phyloP scores from a whole-genome alignment of 768 basidiomycete species.

The Tulasnella sp. region DNA sequence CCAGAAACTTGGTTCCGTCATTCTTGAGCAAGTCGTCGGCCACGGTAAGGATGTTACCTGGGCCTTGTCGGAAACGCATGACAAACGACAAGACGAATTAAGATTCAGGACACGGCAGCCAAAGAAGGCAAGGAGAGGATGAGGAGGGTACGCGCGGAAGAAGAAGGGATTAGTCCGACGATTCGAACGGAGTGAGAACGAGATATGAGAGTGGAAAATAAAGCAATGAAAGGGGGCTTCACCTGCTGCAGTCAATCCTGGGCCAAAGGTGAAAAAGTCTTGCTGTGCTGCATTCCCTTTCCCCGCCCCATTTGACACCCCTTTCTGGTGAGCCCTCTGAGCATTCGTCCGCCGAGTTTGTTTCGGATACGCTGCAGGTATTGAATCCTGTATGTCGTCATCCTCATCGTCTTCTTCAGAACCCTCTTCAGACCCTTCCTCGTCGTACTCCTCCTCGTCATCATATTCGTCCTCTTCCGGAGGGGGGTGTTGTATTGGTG shows the following conservation, averaged over 20 bases:
- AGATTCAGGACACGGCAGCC: conserved; percentile 50
- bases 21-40: conserved; percentile 99
- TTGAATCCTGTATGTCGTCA: conserved; percentile 58
- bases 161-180: conserved; percentile 30
- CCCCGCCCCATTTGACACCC: conserved; percentile 39
- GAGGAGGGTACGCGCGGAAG: conserved; percentile 32
- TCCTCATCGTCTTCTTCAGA: conserved; percentile 70
- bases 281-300: conserved; percentile 33
- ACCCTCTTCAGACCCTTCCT: conserved; percentile 60
- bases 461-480: conserved; percentile 46
- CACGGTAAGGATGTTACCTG: conserved; percentile 95
- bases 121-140: conserved; percentile 20
- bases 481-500: conserved; percentile 43
- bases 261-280: conserved; percentile 35
- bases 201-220: conserved; percentile 31
- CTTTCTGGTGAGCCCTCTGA: conserved; percentile 43
- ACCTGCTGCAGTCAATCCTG: conserved; percentile 36
- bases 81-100: conserved; percentile 45
- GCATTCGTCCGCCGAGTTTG: conserved; percentile 42
- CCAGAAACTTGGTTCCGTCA: conserved; percentile 97
- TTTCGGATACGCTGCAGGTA: conserved; percentile 33
- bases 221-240: conserved; percentile 36
- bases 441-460: conserved; percentile 55
- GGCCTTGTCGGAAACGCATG: conserved; percentile 51
- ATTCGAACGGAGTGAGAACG: neutral